phyloP scores from a whole-genome alignment of 371 early-diverging fungal genomes.

The Mucor velutinosus region DNA sequence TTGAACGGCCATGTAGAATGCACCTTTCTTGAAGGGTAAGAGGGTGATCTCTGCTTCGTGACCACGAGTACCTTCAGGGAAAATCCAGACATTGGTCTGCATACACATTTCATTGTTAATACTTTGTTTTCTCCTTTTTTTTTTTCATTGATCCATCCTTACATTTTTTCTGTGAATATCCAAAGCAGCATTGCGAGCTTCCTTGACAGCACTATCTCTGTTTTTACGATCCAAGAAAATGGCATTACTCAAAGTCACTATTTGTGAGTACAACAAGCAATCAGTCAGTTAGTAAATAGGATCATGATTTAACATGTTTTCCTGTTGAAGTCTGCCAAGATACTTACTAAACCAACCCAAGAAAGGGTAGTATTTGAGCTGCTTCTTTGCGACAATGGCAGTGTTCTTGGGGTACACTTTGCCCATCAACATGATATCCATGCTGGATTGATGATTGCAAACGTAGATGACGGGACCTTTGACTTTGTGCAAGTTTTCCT shows the following conservation, averaged over 20 bases:
- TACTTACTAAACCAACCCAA: conserved; percentile 87
- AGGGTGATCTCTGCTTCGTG: conserved; percentile 70
- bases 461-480: conserved; percentile 69
- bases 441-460: conserved; percentile 87
- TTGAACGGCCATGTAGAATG: conserved; percentile 91
- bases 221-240: conserved; percentile 92
- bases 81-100: conserved; percentile 82
- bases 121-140: neutral
- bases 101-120: neutral
- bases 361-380: conserved; percentile 81
- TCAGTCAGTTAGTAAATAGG: conserved; percentile 3
- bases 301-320: neutral
- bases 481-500: conserved; percentile 53
- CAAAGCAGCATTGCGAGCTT: conserved; percentile 76
- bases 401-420: conserved; percentile 72
- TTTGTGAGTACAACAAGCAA: neutral
- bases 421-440: conserved; percentile 80
- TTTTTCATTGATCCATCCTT: conserved; percentile 1
- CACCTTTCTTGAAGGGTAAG: conserved; percentile 93
- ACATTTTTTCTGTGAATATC: conserved; percentile 79
- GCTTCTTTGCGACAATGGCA: conserved; percentile 82
- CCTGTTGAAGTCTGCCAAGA: neutral
- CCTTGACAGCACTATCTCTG: conserved; percentile 75
- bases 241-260: conserved; percentile 76
- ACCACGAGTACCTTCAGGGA: conserved; percentile 95